Evolutionary conservation across 257 asterid species (phyloP).

Genomic region (Nyctanthes arbortristis): DNA sequence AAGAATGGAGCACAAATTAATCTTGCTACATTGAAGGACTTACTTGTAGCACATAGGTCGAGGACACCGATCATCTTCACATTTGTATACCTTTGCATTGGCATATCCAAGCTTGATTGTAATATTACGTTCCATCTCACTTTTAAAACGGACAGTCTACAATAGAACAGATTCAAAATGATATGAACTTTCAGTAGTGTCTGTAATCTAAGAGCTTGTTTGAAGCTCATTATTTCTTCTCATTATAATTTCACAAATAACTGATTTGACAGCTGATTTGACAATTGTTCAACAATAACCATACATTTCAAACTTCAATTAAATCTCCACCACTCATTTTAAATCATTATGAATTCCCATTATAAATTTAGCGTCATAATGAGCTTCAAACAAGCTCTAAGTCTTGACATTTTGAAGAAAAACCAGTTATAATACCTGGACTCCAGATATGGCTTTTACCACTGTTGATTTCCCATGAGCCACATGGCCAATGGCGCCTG

Average conservation of each 20-base stretch:
- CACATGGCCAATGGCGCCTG: conserved; percentile 99
- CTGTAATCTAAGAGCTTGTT: too few species aligned
- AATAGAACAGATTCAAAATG: conserved; percentile 26
- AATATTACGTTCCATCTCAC: conserved; percentile 95
- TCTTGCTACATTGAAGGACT: conserved; percentile 30
- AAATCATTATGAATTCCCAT: too few species aligned
- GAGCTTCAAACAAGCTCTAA: too few species aligned
- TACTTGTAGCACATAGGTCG: conserved; percentile 98
- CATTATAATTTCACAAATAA: too few species aligned
- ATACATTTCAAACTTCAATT: too few species aligned
- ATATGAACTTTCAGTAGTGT: conserved; percentile 6
- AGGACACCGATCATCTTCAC: conserved; percentile 92
- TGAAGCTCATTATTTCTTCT: too few species aligned
- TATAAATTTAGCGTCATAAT: too few species aligned
- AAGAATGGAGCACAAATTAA: conserved; percentile 10
- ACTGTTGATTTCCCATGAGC: conserved; percentile 99
- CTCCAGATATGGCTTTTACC: conserved; percentile 96
- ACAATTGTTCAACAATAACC: too few species aligned
- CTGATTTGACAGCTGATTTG: too few species aligned
- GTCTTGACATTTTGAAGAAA: conserved; percentile 3
- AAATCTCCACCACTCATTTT: too few species aligned
- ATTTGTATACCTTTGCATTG: conserved; percentile 92
- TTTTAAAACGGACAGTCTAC: conserved; percentile 98
- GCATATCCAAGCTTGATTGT: conserved; percentile 99
- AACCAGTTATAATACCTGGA: conserved; percentile 73